A percentile compares a stretch with the other conserved stretches of the same genome.
phyloP scores from a whole-genome alignment of 768 basidiomycete genomes.

The Scleroderma bovista region DNA sequence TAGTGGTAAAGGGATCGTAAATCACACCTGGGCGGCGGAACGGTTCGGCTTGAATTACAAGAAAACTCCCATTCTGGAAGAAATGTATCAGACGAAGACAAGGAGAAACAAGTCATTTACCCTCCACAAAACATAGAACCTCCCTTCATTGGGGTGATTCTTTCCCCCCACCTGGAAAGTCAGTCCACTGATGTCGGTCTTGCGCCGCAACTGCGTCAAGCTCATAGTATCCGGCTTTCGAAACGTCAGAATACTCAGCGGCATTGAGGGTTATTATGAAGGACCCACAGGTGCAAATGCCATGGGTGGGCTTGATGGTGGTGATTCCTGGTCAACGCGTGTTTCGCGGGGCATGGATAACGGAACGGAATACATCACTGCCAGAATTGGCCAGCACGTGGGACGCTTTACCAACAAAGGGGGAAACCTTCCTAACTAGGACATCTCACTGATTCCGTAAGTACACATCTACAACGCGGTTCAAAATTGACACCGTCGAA shows the following conservation, averaged over 20 bases:
- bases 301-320: conserved; percentile 10
- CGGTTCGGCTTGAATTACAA: conserved; percentile 28
- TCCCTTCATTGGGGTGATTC: conserved; percentile 7
- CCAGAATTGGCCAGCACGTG: conserved; percentile 12
- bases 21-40: conserved; percentile 15
- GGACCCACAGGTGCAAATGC: conserved; percentile 28
- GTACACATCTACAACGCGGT: too few species aligned
- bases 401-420: neutral
- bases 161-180: conserved; percentile 14
- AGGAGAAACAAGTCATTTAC: conserved; percentile 3
- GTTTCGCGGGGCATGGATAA: conserved; percentile 10
- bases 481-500: too few species aligned
- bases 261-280: neutral
- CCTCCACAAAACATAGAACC: conserved; percentile 25
- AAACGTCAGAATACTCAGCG: neutral
- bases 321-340: conserved; percentile 16
- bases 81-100: conserved; percentile 5
- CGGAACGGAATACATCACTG: conserved; percentile 10
- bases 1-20: neutral
- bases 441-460: too few species aligned
- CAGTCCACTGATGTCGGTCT: conserved; percentile 19
- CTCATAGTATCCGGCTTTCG: conserved; percentile 14
- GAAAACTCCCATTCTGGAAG: conserved; percentile 20
- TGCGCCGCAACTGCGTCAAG: conserved; percentile 18
- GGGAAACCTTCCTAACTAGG: neutral